A percentile compares a stretch with the other conserved stretches of the same genome.
These are phyloP conservation scores for Trichomonas vaginalis DNA, from an alignment of 208 protist species.

Conservation along the genomic window DNA sequence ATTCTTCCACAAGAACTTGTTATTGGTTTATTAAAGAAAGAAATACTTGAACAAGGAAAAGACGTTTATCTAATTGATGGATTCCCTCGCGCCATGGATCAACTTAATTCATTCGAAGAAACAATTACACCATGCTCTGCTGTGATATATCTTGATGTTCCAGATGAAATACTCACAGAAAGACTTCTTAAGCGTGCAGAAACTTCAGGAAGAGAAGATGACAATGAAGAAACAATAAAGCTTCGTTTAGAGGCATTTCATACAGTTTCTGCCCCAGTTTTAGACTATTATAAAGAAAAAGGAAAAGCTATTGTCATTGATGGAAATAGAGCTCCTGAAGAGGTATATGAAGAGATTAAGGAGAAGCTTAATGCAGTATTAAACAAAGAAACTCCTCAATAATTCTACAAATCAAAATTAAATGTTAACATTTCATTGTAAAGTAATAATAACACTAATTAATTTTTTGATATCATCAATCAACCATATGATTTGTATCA, in stretches of 20 bases:
- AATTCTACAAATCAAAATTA: too few relatives aligned
- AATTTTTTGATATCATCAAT: too few relatives aligned
- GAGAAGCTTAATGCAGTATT: not conserved
- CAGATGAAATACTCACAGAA: not conserved
- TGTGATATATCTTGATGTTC: not conserved
- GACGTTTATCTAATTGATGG: not conserved
- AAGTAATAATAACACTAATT: too few relatives aligned
- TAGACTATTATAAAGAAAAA: not conserved
- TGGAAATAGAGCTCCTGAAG: not conserved
- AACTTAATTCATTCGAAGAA: not conserved
- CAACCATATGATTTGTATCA: too few relatives aligned
- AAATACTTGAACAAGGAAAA: not conserved
- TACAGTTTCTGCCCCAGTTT: not conserved
- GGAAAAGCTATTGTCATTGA: not conserved
- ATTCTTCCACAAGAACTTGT: not conserved
- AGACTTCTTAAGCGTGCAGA: not conserved
- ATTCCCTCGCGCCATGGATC: not conserved
- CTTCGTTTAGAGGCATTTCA: not conserved
- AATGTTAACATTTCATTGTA: too few relatives aligned
- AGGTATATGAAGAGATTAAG: not conserved
- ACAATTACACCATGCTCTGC: not conserved
- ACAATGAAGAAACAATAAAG: not conserved
- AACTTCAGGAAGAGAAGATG: not conserved
- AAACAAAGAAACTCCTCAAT: too few relatives aligned
- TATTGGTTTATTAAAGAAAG: not conserved